Conservation (phyloP, 441 rosid species). For the Gossypium gossypioides region DNA sequence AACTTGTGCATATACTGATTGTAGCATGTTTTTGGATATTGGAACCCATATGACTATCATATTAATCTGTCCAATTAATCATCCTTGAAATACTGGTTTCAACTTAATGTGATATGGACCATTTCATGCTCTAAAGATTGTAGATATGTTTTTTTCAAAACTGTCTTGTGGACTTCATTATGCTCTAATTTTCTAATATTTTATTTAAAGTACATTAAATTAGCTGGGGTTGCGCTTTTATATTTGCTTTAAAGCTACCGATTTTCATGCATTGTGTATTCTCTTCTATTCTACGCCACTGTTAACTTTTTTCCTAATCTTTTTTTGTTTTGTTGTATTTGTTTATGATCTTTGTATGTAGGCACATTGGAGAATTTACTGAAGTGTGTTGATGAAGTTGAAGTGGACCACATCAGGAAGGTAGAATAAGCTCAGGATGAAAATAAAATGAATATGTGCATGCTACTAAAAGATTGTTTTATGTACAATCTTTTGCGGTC, state of each 20-base stretch:
- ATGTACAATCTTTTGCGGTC: neutral
- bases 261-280: neutral
- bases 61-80: neutral
- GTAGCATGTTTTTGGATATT: neutral
- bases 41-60: neutral
- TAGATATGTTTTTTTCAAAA: neutral
- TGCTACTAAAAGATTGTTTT: neutral
- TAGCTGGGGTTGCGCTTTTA: neutral
- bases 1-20: neutral
- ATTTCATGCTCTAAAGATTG: neutral
- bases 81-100: neutral
- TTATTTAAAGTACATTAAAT: neutral
- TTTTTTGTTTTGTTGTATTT: slow-evolving; percentile 1
- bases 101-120: neutral
- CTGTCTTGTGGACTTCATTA: neutral
- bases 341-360: slow-evolving; percentile 20
- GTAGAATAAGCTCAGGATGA: slow-evolving; percentile 18
- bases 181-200: neutral
- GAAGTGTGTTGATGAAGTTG: slow-evolving; percentile 50
- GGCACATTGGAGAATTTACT: slow-evolving; percentile 61
- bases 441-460: neutral
- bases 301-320: neutral
- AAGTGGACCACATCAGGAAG: slow-evolving; percentile 43
- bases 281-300: neutral
- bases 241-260: neutral